phyloP scores from a whole-genome alignment of 495 filamentous ascomycete genomes.

The Aspergillus kassunensis region DNA sequence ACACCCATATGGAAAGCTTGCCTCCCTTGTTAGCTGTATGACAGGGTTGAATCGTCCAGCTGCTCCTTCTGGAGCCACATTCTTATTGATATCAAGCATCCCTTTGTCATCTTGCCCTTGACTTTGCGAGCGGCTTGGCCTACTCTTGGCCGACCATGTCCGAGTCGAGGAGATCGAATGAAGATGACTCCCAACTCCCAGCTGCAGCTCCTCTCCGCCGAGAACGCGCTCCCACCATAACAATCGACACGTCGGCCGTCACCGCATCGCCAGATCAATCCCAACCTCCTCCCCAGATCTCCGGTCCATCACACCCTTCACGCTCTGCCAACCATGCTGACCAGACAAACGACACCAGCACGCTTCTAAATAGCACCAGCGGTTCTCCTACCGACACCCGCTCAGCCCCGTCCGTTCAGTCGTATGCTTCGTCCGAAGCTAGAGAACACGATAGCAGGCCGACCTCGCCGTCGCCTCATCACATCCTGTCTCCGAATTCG shows the following conservation, averaged over 20 bases:
- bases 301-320: slow-evolving; percentile 41
- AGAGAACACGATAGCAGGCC: slow-evolving; percentile 72
- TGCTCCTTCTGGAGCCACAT: slow-evolving; percentile 21
- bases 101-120: slow-evolving; percentile 10
- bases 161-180: slow-evolving; percentile 22
- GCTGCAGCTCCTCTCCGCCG: slow-evolving; percentile 36
- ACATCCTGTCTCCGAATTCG: slow-evolving; percentile 69
- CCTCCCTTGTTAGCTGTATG: slow-evolving; percentile 13
- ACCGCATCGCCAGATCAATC: slow-evolving; percentile 27
- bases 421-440: slow-evolving; percentile 66
- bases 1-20: background rate
- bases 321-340: slow-evolving; percentile 44
- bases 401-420: slow-evolving; percentile 48
- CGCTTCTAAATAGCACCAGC: slow-evolving; percentile 40
- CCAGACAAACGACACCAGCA: slow-evolving; percentile 29
- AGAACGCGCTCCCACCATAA: slow-evolving; percentile 62
- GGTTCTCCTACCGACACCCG: slow-evolving; percentile 58
- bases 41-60: slow-evolving; percentile 5
- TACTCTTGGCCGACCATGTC: slow-evolving; percentile 30
- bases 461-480: slow-evolving; percentile 87
- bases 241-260: slow-evolving; percentile 71
- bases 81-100: slow-evolving; percentile 20
- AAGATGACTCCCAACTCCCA: slow-evolving; percentile 24
- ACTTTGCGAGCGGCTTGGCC: slow-evolving; percentile 11
- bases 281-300: slow-evolving; percentile 24